phyloP scores from a whole-genome alignment of 176 grass and related monocot genomes.

The Leersia perrieri region DNA sequence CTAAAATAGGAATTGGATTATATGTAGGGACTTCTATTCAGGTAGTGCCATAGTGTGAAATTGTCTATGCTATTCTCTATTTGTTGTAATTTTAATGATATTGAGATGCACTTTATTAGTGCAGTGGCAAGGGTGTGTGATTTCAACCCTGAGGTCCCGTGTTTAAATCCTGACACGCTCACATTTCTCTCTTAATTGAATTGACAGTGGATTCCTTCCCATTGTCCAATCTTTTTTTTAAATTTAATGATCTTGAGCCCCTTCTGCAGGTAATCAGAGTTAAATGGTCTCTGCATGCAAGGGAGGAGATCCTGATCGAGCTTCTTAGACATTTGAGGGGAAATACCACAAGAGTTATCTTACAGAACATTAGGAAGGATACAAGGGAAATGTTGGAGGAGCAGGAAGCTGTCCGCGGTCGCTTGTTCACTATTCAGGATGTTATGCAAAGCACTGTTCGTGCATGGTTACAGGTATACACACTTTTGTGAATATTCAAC shows the following conservation, averaged over 20 bases:
- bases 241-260: not conserved
- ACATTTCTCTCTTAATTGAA: too few relatives aligned
- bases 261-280: conserved; percentile 84
- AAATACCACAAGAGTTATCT: conserved; percentile 61
- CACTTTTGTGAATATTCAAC: not conserved
- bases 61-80: conserved; percentile 11
- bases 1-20: not conserved
- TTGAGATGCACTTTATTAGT: too few relatives aligned
- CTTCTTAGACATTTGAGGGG: conserved; percentile 80
- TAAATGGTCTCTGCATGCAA: conserved; percentile 98
- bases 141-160: too few relatives aligned
- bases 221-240: too few relatives aligned
- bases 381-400: conserved; percentile 89
- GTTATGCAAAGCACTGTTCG: conserved; percentile 99
- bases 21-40: not conserved
- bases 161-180: too few relatives aligned
- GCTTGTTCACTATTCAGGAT: conserved; percentile 97
- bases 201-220: too few relatives aligned
- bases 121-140: too few relatives aligned
- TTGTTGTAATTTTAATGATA: not conserved
- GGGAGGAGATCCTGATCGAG: conserved; percentile 92
- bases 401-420: conserved; percentile 92
- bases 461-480: conserved; percentile 84
- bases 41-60: not conserved
- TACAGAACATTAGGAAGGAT: conserved; percentile 59